A percentile compares a stretch with the other conserved stretches of the same genome.
These are phyloP conservation scores for Pulveroboletus sp. DNA, from an alignment of 1,284 basidiomycete genomes.

Conservation along the genomic window DNA sequence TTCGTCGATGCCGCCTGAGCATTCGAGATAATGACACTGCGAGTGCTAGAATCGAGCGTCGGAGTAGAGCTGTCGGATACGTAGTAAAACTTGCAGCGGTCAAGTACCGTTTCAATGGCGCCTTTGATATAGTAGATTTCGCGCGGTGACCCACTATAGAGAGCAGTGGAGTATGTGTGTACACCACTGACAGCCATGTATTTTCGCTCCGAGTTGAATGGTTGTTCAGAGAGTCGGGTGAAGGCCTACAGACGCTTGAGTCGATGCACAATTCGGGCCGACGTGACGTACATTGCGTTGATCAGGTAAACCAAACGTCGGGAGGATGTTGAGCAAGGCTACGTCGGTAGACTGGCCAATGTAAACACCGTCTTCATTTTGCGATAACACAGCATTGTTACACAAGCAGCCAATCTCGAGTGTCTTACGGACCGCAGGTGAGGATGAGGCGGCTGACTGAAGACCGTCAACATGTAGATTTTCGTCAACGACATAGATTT, in stretches of 20 bases:
- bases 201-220: conserved; percentile 93
- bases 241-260: conserved; percentile 54
- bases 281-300: conserved; percentile 58
- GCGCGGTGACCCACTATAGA: conserved; percentile 45
- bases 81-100: conserved; percentile 85
- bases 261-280: background rate
- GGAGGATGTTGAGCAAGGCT: conserved; percentile 84
- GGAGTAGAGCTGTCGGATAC: conserved; percentile 84
- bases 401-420: conserved; percentile 70
- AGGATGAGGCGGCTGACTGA: conserved; percentile 38
- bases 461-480: conserved; percentile 60
- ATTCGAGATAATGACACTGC: conserved; percentile 65
- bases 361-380: conserved; percentile 72
- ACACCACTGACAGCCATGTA: conserved; percentile 87
- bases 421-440: conserved; percentile 61
- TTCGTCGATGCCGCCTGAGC: conserved; percentile 72
- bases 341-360: conserved; percentile 95
- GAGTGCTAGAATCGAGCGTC: conserved; percentile 67
- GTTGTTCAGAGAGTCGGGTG: conserved; percentile 74
- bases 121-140: conserved; percentile 93
- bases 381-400: conserved; percentile 67
- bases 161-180: conserved; percentile 41
- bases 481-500: conserved; percentile 87
- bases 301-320: conserved; percentile 70
- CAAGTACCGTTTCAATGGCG: conserved; percentile 85